A percentile compares a stretch with the other conserved stretches of the same genome.
phyloP scores from a whole-genome alignment of 2,329 filamentous ascomycete species.

The Dendrostoma leiphaemia region DNA sequence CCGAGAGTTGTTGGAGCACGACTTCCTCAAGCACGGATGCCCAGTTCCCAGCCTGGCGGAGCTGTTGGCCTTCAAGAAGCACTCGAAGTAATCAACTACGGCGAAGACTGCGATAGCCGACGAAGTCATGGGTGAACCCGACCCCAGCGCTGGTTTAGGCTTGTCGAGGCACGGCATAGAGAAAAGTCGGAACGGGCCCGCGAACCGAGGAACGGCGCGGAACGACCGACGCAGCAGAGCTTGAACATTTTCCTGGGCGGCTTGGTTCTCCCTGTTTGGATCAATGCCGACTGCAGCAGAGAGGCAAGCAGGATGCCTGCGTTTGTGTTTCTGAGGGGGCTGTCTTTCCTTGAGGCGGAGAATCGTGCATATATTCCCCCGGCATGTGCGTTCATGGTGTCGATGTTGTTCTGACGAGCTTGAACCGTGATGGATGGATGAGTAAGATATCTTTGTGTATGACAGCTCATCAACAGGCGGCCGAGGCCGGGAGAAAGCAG shows the following conservation, averaged over 20 bases:
- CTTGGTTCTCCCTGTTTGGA: not conserved
- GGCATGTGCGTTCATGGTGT: not conserved
- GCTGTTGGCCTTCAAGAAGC: conserved; percentile 82
- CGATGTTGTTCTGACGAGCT: not conserved
- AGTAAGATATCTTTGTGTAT: not conserved
- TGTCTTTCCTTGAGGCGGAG: not conserved
- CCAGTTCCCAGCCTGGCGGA: conserved; percentile 79
- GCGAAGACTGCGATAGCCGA: not conserved
- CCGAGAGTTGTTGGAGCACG: conserved; percentile 83
- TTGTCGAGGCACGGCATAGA: not conserved
- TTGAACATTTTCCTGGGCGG: not conserved
- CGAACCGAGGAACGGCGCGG: not conserved
- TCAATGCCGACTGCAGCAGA: not conserved
- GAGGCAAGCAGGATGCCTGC: not conserved
- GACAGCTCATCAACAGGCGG: not conserved
- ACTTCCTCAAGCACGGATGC: conserved; percentile 93
- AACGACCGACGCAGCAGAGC: not conserved
- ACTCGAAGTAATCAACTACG: conserved; percentile 52
- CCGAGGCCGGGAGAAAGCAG: not conserved
- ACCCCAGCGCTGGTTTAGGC: not conserved
- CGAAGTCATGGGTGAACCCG: not conserved
- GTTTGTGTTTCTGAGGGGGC: not conserved
- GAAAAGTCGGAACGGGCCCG: not conserved
- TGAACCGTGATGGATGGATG: not conserved
- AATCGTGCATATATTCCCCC: not conserved